phyloP scores from a whole-genome alignment of 441 rosid genomes.

The Arabidopsis lyrata region DNA sequence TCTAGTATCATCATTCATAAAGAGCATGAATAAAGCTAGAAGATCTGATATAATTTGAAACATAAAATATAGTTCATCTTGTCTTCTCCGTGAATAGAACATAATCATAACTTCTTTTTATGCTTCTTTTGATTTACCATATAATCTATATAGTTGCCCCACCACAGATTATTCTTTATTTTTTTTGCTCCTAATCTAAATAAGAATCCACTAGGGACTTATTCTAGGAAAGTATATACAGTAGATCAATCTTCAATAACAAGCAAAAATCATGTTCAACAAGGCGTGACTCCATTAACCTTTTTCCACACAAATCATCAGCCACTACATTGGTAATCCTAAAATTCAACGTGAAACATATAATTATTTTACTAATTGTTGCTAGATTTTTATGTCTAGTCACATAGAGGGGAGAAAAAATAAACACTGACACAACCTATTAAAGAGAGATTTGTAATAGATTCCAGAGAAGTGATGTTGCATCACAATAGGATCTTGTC shows the following conservation, averaged over 20 bases:
- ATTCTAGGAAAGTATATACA: slow-evolving; percentile 25
- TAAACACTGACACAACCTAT: slow-evolving; percentile 41
- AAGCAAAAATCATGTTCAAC: slow-evolving; percentile 45
- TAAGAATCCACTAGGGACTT: slow-evolving; percentile 43
- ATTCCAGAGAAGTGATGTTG: slow-evolving; percentile 43
- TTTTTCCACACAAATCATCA: slow-evolving; percentile 32
- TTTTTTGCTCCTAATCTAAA: slow-evolving; percentile 18
- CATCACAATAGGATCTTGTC: slow-evolving; percentile 40
- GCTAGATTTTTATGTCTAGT: slow-evolving; percentile 35
- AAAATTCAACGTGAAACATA: slow-evolving; percentile 7
- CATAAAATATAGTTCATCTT: slow-evolving; percentile 43
- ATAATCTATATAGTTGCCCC: slow-evolving; percentile 38
- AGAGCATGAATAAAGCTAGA: slow-evolving; percentile 44
- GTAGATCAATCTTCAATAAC: slow-evolving; percentile 44
- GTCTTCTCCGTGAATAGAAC: slow-evolving; percentile 48
- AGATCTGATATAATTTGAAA: slow-evolving; percentile 43
- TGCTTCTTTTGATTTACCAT: slow-evolving; percentile 41
- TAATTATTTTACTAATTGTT: slow-evolving; percentile 22
- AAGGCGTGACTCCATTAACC: slow-evolving; percentile 42
- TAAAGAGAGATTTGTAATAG: slow-evolving; percentile 41
- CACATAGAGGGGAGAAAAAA: slow-evolving; percentile 21
- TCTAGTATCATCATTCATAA: slow-evolving; percentile 41
- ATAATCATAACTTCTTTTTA: slow-evolving; percentile 46
- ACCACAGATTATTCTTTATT: slow-evolving; percentile 18
- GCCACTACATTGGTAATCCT: slow-evolving; percentile 19